These are phyloP conservation scores for Phytophthora macrochlamydospora DNA, from an alignment of 352 stramenopile species.

Conservation along the genomic window DNA sequence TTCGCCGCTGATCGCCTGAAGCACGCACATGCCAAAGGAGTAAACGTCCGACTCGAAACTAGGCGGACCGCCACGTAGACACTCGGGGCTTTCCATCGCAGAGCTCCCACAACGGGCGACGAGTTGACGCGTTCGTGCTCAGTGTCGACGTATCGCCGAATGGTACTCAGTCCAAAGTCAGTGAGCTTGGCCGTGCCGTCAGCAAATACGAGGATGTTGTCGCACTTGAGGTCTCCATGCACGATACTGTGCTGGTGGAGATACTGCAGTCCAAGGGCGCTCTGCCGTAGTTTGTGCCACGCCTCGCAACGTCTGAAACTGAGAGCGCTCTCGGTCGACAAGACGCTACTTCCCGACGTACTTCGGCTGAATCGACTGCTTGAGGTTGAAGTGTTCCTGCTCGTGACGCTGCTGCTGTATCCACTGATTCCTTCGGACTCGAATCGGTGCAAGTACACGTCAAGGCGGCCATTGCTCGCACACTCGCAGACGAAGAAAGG, in stretches of 20 bases:
- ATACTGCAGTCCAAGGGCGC: slow-evolving; percentile 33
- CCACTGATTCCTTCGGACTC: slow-evolving; percentile 3
- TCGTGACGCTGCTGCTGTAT: slow-evolving; percentile 5
- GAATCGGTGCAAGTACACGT: slow-evolving; percentile 29
- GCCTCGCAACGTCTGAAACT: slow-evolving; percentile 25
- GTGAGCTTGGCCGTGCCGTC: slow-evolving; percentile 37
- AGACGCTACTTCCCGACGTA: slow-evolving; percentile 18
- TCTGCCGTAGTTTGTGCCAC: slow-evolving; percentile 34
- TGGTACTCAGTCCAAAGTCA: slow-evolving; percentile 40
- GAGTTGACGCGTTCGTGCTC: slow-evolving; percentile 6
- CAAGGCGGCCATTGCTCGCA: slow-evolving; percentile 28
- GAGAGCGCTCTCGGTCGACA: slow-evolving; percentile 10
- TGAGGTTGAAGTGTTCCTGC: slow-evolving; percentile 7
- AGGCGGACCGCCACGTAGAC: slow-evolving; percentile 16
- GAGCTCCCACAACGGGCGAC: slow-evolving; percentile 21
- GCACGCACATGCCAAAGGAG: slow-evolving; percentile 43
- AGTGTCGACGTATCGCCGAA: slow-evolving; percentile 19
- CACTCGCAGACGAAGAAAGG: slow-evolving; percentile 45
- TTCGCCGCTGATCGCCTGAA: slow-evolving; percentile 33
- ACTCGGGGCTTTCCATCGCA: slow-evolving; percentile 40
- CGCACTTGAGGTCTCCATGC: slow-evolving; percentile 44
- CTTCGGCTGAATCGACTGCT: slow-evolving; percentile 23
- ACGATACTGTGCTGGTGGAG: slow-evolving; percentile 42
- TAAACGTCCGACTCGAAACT: slow-evolving; percentile 41
- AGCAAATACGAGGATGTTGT: slow-evolving; percentile 43